Conservation (phyloP, 2,329 filamentous ascomycete species). For the Botrytis paeoniae region DNA sequence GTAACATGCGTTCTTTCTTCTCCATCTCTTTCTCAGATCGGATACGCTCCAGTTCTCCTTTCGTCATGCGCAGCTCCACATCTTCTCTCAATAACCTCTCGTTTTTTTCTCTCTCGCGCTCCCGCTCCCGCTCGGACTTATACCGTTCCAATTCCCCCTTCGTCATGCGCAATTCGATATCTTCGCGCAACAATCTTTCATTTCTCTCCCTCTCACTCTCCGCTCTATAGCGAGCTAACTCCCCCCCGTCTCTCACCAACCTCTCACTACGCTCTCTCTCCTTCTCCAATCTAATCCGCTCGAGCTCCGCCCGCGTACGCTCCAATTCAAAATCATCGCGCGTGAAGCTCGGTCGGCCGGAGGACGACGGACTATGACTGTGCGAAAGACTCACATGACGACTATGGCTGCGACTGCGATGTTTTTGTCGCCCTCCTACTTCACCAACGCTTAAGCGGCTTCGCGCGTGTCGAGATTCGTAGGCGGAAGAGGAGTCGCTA, state of each 20-base stretch:
- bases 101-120: background rate
- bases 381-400: slow-evolving; percentile 18
- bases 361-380: background rate
- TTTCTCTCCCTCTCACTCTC: background rate
- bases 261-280: slow-evolving; percentile 42
- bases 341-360: slow-evolving; percentile 2
- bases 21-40: slow-evolving; percentile 6
- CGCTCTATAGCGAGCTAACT: slow-evolving; percentile 1
- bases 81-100: slow-evolving; percentile 8
- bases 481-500: slow-evolving; percentile 4
- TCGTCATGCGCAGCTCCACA: background rate
- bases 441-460: slow-evolving; percentile 27
- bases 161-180: slow-evolving; percentile 7
- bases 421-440: background rate
- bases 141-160: slow-evolving; percentile 4
- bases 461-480: slow-evolving; percentile 20
- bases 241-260: slow-evolving; percentile 42
- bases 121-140: too few relatives aligned
- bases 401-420: slow-evolving; percentile 15
- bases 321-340: slow-evolving; percentile 41
- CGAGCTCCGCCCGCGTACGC: slow-evolving; percentile 46
- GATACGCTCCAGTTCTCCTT: slow-evolving; percentile 3
- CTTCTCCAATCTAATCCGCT: slow-evolving; percentile 44
- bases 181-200: slow-evolving; percentile 47
- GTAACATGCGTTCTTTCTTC: background rate